A percentile compares a stretch with the other conserved stretches of the same genome.
Conservation (phyloP, 176 grass and related monocot species). For the Carex pumila region DNA sequence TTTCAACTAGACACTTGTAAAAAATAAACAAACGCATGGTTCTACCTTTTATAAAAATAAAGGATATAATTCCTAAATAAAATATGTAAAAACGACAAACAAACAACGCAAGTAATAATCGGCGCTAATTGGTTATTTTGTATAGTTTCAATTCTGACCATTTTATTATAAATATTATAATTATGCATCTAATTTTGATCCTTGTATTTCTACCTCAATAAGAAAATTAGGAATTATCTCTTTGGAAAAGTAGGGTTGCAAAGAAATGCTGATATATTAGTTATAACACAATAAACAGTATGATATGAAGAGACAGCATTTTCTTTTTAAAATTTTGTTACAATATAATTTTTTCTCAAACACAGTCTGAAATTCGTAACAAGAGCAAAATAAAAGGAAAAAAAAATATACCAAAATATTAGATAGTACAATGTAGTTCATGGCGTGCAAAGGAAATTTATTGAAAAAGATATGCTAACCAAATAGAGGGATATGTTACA, state of each 20-base stretch:
- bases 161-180: not conserved
- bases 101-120: not conserved
- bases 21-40: not conserved
- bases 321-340: too few species aligned
- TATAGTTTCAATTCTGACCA: not conserved
- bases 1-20: not conserved
- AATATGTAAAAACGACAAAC: not conserved
- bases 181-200: not conserved
- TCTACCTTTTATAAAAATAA: not conserved
- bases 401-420: not conserved
- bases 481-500: too few species aligned
- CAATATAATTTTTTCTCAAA: not conserved
- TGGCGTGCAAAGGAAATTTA: too few species aligned
- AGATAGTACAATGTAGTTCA: too few species aligned
- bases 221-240: not conserved
- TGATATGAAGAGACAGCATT: too few species aligned
- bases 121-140: not conserved
- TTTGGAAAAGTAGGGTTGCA: not conserved
- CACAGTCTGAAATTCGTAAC: not conserved
- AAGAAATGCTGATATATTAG: not conserved
- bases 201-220: not conserved
- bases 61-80: not conserved
- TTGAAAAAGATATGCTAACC: too few species aligned
- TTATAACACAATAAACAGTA: not conserved
- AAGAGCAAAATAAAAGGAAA: not conserved